Percentiles rank a stretch among this genome's conserved stretches.
Evolutionary conservation across 352 stramenopile genomes (phyloP).

Genomic region (Pythium brachiatum): DNA sequence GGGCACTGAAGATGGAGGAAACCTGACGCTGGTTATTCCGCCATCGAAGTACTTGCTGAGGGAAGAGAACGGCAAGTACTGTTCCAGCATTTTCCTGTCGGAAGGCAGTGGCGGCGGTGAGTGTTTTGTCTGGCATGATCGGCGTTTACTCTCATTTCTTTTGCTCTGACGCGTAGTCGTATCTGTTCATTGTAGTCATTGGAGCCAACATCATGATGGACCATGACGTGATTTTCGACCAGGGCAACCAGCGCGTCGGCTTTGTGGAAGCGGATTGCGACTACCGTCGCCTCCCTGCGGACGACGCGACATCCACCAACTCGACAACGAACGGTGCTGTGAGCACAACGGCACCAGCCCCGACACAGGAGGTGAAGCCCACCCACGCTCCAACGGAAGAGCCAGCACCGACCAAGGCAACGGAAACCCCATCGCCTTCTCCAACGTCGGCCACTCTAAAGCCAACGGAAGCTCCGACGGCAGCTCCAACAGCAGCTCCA

Average conservation of each 20-base stretch:
- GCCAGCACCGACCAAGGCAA: slow-evolving; percentile 1
- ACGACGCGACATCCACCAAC: slow-evolving; percentile 4
- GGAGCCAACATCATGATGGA: slow-evolving; percentile 83
- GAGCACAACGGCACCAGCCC: not conserved
- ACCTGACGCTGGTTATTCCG: slow-evolving; percentile 59
- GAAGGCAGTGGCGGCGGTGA: slow-evolving; percentile 56
- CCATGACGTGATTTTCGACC: slow-evolving; percentile 82
- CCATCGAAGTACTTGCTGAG: slow-evolving; percentile 62
- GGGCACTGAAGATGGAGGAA: slow-evolving; percentile 48
- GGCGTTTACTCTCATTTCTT: not conserved
- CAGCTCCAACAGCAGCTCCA: not conserved
- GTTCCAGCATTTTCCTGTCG: slow-evolving; percentile 62
- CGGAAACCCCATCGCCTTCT: not conserved
- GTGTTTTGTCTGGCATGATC: not conserved
- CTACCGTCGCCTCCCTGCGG: slow-evolving; percentile 14
- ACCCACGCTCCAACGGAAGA: slow-evolving; percentile 1
- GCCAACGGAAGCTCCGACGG: not conserved
- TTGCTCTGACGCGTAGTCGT: not conserved
- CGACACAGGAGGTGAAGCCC: slow-evolving; percentile 7
- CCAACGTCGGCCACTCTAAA: not conserved
- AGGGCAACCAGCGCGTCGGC: slow-evolving; percentile 61
- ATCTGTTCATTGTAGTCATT: slow-evolving; percentile 40
- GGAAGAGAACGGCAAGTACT: slow-evolving; percentile 47
- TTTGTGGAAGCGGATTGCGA: slow-evolving; percentile 74
- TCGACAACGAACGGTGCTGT: not conserved